A percentile compares a stretch with the other conserved stretches of the same genome.
phyloP scores from a whole-genome alignment of 2,329 filamentous ascomycete species.

The Penicillium corylophilum region DNA sequence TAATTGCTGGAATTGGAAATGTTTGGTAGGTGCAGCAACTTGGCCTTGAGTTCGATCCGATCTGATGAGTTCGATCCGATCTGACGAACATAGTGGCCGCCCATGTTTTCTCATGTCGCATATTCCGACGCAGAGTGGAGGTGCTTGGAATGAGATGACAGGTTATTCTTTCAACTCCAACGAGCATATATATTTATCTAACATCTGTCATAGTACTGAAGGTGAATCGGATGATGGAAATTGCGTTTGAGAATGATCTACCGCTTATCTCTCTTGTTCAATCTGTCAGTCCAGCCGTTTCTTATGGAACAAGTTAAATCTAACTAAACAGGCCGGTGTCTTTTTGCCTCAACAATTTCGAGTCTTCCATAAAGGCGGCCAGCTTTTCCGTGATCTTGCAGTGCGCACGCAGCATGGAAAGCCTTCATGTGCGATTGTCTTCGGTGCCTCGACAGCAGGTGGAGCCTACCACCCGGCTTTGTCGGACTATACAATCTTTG shows the following conservation, averaged over 20 bases:
- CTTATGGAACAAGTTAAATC: background rate
- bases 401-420: constrained; percentile 38
- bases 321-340: constrained; percentile 34
- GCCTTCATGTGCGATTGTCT: constrained; percentile 46
- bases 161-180: constrained; percentile 11
- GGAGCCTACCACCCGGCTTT: constrained; percentile 44
- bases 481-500: constrained; percentile 47
- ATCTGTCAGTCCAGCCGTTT: constrained; percentile 23
- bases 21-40: constrained; percentile 21
- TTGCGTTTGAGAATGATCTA: constrained; percentile 43
- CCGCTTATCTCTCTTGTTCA: constrained; percentile 43
- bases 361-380: constrained; percentile 47
- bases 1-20: constrained; percentile 42
- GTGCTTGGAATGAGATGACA: constrained; percentile 47
- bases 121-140: constrained; percentile 45
- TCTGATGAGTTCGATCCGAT: background rate
- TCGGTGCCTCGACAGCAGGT: constrained; percentile 47
- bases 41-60: background rate
- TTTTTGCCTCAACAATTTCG: constrained; percentile 47
- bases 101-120: constrained; percentile 43
- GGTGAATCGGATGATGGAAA: constrained; percentile 40
- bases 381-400: constrained; percentile 45
- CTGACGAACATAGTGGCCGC: constrained; percentile 27
- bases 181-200: background rate
- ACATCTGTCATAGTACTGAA: constrained; percentile 24